A percentile compares a stretch with the other conserved stretches of the same genome.
phyloP scores from a whole-genome alignment of 140 eudicot species.

The Anethum foeniculum region DNA sequence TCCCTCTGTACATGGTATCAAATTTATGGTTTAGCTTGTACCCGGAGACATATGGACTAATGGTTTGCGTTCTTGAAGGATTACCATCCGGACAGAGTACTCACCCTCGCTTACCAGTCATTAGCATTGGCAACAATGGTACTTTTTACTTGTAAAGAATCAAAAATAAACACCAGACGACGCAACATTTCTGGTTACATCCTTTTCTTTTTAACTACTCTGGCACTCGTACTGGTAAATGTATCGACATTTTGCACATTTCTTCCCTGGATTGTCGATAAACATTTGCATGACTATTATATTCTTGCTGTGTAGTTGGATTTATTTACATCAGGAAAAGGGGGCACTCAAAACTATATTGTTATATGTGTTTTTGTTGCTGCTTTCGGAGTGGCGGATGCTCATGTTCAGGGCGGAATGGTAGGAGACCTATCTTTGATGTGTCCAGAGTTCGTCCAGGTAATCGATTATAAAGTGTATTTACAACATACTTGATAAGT shows the following conservation, averaged over 20 bases:
- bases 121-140: slow-evolving; percentile 57
- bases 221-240: slow-evolving; percentile 49
- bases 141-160: slow-evolving; percentile 45
- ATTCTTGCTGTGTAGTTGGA: slow-evolving; percentile 36
- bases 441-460: slow-evolving; percentile 76
- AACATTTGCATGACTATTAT: not conserved
- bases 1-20: not conserved
- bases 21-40: not conserved
- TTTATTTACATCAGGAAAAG: slow-evolving; percentile 53
- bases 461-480: not conserved
- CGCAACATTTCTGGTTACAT: slow-evolving; percentile 56
- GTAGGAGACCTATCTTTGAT: slow-evolving; percentile 66
- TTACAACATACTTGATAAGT: not conserved
- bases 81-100: slow-evolving; percentile 68
- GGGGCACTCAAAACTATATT: slow-evolving; percentile 43
- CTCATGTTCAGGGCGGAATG: slow-evolving; percentile 72
- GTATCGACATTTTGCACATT: not conserved
- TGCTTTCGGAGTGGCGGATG: slow-evolving; percentile 66
- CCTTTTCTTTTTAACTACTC: slow-evolving; percentile 45
- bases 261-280: not conserved
- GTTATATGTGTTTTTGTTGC: slow-evolving; percentile 61
- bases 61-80: slow-evolving; percentile 17
- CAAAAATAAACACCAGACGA: slow-evolving; percentile 48
- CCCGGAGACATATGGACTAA: not conserved
- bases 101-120: slow-evolving; percentile 64